Evolutionary conservation across 345 rosid species (phyloP).

Genomic region (Salix dunnii): DNA sequence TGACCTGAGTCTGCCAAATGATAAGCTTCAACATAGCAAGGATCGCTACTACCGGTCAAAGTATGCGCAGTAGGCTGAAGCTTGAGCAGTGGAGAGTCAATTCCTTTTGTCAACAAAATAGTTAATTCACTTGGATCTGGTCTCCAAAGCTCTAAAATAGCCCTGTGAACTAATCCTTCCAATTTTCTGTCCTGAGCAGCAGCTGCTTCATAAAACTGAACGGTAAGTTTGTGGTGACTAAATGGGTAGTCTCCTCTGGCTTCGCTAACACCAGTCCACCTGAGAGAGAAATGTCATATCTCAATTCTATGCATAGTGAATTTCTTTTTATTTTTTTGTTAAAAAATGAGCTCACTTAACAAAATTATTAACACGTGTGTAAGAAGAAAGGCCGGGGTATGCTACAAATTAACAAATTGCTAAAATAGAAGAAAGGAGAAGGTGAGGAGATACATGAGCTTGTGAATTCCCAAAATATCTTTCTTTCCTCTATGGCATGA

Average conservation of each 20-base stretch:
- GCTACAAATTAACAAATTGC: background rate
- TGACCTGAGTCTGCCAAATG: conserved; percentile 96
- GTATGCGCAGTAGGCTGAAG: conserved; percentile 72
- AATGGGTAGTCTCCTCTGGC: conserved; percentile 99
- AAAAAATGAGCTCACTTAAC: background rate
- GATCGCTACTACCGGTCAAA: conserved; percentile 95
- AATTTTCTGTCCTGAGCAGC: conserved; percentile 97
- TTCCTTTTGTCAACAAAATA: conserved; percentile 71
- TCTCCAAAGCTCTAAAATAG: conserved; percentile 98
- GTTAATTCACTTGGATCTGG: conserved; percentile 88
- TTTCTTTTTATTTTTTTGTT: background rate
- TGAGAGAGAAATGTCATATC: conserved; percentile 24
- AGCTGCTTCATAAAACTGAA: conserved; percentile 94
- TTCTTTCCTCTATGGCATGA: background rate
- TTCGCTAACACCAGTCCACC: conserved; percentile 98
- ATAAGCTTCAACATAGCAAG: conserved; percentile 92
- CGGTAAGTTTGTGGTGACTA: conserved; percentile 96
- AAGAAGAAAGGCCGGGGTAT: background rate
- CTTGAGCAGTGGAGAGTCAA: conserved; percentile 68
- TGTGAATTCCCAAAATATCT: background rate
- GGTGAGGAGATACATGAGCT: background rate
- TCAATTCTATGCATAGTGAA: background rate
- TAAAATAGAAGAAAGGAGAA: background rate
- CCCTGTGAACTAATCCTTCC: conserved; percentile 94
- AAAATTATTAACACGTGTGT: conserved; percentile 1